Evolutionary conservation across 202 grass and related monocot genomes (phyloP).

Genomic region (Hordeum pubiflorum): DNA sequence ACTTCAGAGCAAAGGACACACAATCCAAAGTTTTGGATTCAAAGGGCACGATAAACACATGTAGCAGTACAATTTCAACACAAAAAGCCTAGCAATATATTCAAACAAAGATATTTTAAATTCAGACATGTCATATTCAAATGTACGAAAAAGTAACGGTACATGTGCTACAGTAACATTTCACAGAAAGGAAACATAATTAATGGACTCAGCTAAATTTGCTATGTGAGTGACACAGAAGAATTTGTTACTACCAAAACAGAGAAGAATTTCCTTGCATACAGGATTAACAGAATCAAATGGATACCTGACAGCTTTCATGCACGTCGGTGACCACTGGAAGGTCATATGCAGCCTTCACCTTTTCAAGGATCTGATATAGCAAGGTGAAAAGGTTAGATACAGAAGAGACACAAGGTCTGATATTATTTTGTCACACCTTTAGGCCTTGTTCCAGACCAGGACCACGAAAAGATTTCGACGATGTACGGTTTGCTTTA

Average conservation of each 20-base stretch:
- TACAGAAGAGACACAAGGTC: neutral
- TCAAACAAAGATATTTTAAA: neutral
- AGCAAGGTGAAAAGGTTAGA: neutral
- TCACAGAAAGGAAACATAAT: neutral
- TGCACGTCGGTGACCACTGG: constrained; percentile 90
- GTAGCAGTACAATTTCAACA: neutral
- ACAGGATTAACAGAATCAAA: neutral
- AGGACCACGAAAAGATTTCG: constrained; percentile 86
- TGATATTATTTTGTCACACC: constrained; percentile 13
- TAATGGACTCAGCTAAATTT: neutral
- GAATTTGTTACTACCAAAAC: neutral
- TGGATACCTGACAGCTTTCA: constrained; percentile 80
- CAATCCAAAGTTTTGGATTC: neutral
- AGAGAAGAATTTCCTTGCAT: neutral
- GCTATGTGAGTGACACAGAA: neutral
- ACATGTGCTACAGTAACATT: neutral
- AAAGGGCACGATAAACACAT: constrained; percentile 11
- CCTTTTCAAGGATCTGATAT: constrained; percentile 88
- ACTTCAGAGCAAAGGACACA: constrained; percentile 6
- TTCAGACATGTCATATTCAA: neutral
- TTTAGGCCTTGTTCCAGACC: constrained; percentile 90
- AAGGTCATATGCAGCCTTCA: constrained; percentile 74
- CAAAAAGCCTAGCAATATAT: neutral
- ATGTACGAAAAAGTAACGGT: neutral
- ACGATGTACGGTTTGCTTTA: constrained; percentile 91